phyloP scores from a whole-genome alignment of 371 early-diverging fungal species.

The Actinomucor elegans region DNA sequence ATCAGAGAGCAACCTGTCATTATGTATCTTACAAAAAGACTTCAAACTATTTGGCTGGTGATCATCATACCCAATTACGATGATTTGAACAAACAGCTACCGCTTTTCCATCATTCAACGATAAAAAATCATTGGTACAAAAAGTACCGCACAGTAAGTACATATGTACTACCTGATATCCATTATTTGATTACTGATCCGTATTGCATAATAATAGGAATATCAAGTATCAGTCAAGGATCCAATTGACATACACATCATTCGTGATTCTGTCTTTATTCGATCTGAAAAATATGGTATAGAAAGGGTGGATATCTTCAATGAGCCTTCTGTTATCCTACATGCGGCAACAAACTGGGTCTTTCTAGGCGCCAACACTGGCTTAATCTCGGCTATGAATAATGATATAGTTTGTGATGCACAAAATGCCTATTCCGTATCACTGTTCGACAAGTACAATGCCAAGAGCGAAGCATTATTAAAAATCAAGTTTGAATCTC shows the following conservation, averaged over 20 bases:
- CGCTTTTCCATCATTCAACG: too few relatives aligned
- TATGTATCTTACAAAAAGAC: constrained; percentile 10
- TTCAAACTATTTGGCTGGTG: constrained; percentile 12
- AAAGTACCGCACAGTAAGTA: constrained; percentile 7
- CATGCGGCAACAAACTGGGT: neutral
- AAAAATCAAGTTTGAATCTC: constrained; percentile 29
- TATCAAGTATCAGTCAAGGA: constrained; percentile 13
- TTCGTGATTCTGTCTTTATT: constrained; percentile 8
- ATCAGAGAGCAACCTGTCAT: constrained; percentile 13
- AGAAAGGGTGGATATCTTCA: constrained; percentile 11
- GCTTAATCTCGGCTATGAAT: neutral
- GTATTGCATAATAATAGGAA: too few relatives aligned
- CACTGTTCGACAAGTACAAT: constrained; percentile 3
- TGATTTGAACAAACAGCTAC: too few relatives aligned
- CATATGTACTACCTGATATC: too few relatives aligned
- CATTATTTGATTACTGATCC: too few relatives aligned
- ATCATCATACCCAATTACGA: neutral
- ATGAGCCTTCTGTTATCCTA: neutral
- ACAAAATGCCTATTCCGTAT: neutral
- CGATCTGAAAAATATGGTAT: constrained; percentile 14
- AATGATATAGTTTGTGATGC: constrained; percentile 4
- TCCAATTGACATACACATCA: constrained; percentile 9
- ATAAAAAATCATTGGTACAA: constrained; percentile 14
- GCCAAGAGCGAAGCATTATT: neutral
- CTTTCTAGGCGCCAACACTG: neutral